Evolutionary conservation across 495 filamentous ascomycete genomes (phyloP).

Genomic region (Hypoxylon crocopeplum): DNA sequence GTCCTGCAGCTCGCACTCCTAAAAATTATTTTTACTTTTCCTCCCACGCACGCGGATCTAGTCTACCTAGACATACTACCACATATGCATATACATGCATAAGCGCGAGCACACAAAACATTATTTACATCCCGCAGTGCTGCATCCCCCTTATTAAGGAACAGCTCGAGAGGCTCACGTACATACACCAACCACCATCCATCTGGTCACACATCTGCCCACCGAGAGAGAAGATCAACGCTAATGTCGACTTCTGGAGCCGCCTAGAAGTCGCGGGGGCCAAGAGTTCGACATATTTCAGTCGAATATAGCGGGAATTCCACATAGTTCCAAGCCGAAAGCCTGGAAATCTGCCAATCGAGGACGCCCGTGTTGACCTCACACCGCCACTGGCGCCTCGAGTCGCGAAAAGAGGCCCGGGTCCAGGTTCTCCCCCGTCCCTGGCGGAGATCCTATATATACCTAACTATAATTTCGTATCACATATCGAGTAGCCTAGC

Average conservation of each 20-base stretch:
- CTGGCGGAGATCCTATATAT: conserved; percentile 39
- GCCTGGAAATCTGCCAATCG: conserved; percentile 31
- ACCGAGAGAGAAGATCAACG: conserved; percentile 14
- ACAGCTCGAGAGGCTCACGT: conserved; percentile 16
- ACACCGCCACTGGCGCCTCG: conserved; percentile 32
- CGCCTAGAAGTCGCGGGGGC: conserved; percentile 33
- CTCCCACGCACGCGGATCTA: conserved; percentile 35
- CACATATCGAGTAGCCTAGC: conserved; percentile 12
- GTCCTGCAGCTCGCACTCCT: conserved; percentile 35
- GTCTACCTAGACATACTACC: conserved; percentile 12
- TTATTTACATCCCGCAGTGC: conserved; percentile 35
- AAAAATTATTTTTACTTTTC: conserved; percentile 21
- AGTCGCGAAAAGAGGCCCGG: conserved; percentile 20
- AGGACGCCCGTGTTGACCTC: conserved; percentile 33
- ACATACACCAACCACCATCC: conserved; percentile 2
- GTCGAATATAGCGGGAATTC: conserved; percentile 31
- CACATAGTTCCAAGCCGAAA: conserved; percentile 32
- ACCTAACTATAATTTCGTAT: conserved; percentile 11
- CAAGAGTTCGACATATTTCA: conserved; percentile 19
- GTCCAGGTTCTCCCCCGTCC: conserved; percentile 19
- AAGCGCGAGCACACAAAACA: conserved; percentile 33
- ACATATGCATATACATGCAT: conserved; percentile 36
- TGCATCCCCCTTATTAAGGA: conserved; percentile 17
- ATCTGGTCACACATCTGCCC: conserved; percentile 11
- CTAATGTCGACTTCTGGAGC: conserved; percentile 36